Percentiles rank a stretch among this genome's conserved stretches.
phyloP scores from a whole-genome alignment of 352 stramenopile genomes.

The Phytophthora palmivora region DNA sequence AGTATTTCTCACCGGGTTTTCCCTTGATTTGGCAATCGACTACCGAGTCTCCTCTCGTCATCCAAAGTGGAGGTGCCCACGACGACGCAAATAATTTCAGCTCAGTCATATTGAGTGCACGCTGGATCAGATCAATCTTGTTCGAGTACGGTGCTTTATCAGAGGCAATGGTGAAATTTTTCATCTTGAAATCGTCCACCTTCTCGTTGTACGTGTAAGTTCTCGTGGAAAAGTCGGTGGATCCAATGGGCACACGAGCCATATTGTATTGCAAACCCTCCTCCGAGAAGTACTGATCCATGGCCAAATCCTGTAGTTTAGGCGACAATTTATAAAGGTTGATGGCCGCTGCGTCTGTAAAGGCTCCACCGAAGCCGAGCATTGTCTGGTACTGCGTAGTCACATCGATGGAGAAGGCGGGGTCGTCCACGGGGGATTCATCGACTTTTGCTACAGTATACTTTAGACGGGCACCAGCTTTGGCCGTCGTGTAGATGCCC shows the following conservation, averaged over 20 bases:
- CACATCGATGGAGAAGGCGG: conserved; percentile 40
- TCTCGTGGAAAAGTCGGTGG: conserved; percentile 73
- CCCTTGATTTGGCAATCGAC: conserved; percentile 54
- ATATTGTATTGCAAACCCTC: too few relatives aligned
- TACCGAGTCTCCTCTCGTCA: conserved; percentile 65
- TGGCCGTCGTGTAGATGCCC: conserved; percentile 55
- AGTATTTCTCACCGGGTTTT: conserved; percentile 46
- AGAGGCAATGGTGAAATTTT: conserved; percentile 70
- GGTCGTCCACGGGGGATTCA: conserved; percentile 9
- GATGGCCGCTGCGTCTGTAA: conserved; percentile 76
- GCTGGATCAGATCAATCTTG: conserved; percentile 50
- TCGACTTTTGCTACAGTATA: conserved; percentile 35
- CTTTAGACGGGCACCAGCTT: conserved; percentile 47
- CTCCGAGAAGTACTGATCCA: conserved; percentile 77
- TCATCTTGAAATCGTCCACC: conserved; percentile 43
- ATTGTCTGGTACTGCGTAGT: conserved; percentile 64
- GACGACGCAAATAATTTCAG: conserved; percentile 73
- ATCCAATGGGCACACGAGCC: conserved; percentile 72
- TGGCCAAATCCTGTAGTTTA: conserved; percentile 50
- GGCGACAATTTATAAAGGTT: conserved; percentile 70
- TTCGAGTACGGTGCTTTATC: conserved; percentile 51
- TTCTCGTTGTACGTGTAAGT: conserved; percentile 53
- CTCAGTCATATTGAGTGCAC: conserved; percentile 38
- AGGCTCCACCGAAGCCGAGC: conserved; percentile 82
- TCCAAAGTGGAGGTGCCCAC: conserved; percentile 81